A percentile compares a stretch with the other conserved stretches of the same genome.
phyloP scores from a whole-genome alignment of 1,139 yeast genomes.

The Protomyces pachydermus region DNA sequence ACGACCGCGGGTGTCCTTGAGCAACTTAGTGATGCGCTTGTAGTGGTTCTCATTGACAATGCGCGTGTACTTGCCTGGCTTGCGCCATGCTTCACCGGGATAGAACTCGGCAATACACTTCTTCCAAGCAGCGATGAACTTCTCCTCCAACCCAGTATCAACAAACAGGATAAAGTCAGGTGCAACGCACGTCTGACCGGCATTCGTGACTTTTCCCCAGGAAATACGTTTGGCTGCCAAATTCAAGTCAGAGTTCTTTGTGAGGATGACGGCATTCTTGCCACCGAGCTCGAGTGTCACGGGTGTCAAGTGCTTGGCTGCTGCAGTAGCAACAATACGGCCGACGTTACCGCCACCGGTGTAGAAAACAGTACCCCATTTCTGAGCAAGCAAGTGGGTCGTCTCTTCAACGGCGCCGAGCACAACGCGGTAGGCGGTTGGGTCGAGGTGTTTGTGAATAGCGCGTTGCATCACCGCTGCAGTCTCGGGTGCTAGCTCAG shows the following conservation, averaged over 20 bases:
- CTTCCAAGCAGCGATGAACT: constrained; percentile 49
- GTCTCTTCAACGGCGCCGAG: constrained; percentile 27
- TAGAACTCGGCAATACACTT: constrained; percentile 48
- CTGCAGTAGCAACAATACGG: constrained; percentile 58
- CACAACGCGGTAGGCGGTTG: constrained; percentile 24
- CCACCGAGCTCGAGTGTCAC: constrained; percentile 78
- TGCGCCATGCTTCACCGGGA: constrained; percentile 36
- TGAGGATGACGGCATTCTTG: constrained; percentile 70
- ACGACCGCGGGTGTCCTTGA: constrained; percentile 55
- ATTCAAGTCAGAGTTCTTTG: constrained; percentile 59
- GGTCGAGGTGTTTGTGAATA: constrained; percentile 10
- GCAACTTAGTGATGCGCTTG: constrained; percentile 46
- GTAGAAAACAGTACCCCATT: constrained; percentile 39
- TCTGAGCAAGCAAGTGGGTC: constrained; percentile 14
- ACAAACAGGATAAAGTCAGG: constrained; percentile 73
- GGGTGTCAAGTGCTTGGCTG: constrained; percentile 62
- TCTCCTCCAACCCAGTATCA: constrained; percentile 50
- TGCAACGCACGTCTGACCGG: constrained; percentile 82
- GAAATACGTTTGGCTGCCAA: constrained; percentile 52
- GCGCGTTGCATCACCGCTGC: constrained; percentile 46
- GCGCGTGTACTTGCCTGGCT: constrained; percentile 50
- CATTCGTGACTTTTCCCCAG: constrained; percentile 61
- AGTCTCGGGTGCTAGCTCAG: constrained; percentile 67
- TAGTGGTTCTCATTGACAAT: constrained; percentile 60
- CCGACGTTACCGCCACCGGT: constrained; percentile 71